A percentile compares a stretch with the other conserved stretches of the same genome.
phyloP scores from a whole-genome alignment of 306 rosid species.

The Pyrus bretschneideri region DNA sequence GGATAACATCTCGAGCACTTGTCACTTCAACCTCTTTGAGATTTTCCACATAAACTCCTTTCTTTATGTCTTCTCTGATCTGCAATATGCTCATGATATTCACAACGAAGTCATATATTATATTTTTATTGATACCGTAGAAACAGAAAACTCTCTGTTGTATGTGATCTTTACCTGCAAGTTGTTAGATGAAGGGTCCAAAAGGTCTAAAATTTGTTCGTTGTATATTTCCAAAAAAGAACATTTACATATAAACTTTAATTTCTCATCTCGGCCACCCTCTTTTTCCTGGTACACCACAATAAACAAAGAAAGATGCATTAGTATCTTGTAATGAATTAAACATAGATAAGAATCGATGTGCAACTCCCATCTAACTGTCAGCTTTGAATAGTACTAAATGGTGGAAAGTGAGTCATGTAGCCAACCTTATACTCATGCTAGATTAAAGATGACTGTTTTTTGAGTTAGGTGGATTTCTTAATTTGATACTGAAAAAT shows the following conservation, averaged over 20 bases:
- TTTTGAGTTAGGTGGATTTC: not conserved
- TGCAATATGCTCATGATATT: constrained; percentile 24
- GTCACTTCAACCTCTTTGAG: constrained; percentile 83
- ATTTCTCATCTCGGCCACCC: constrained; percentile 74
- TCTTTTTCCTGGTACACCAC: constrained; percentile 70
- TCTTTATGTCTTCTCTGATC: constrained; percentile 92
- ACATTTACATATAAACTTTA: constrained; percentile 79
- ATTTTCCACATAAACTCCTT: constrained; percentile 92
- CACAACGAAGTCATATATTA: not conserved
- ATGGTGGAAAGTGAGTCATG: not conserved
- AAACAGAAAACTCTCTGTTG: not conserved
- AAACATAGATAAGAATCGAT: not conserved
- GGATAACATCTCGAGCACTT: constrained; percentile 90
- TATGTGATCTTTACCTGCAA: constrained; percentile 55
- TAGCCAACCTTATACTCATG: not conserved
- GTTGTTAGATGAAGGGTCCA: constrained; percentile 82
- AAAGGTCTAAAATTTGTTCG: constrained; percentile 92
- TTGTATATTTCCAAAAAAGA: constrained; percentile 96
- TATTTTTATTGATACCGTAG: not conserved
- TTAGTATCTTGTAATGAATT: not conserved
- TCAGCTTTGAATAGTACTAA: not conserved
- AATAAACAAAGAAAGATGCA: not conserved
- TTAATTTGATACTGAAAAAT: not conserved
- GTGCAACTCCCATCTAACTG: not conserved
- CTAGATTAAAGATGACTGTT: not conserved